A percentile compares a stretch with the other conserved stretches of the same genome.
phyloP scores from a whole-genome alignment of 1,284 basidiomycete species.

The Apiotrichum mycotoxinovorans region DNA sequence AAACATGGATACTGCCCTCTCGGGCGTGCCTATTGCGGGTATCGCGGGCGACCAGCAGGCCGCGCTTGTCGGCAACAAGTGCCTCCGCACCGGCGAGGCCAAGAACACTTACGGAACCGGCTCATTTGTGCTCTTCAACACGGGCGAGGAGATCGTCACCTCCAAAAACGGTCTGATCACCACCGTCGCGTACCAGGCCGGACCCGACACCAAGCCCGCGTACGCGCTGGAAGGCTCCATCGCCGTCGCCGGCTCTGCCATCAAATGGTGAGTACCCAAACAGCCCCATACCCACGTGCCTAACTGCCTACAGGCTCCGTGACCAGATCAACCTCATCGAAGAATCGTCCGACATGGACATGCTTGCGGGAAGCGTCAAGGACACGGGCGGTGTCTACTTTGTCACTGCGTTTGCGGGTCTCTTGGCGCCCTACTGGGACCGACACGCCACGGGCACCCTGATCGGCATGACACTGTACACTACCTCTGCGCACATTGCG shows the following conservation, averaged over 20 bases:
- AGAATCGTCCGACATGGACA: slow-evolving; percentile 79
- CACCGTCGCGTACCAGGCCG: slow-evolving; percentile 89
- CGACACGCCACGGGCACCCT: slow-evolving; percentile 38
- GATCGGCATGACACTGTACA: slow-evolving; percentile 74
- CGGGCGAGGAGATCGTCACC: slow-evolving; percentile 77
- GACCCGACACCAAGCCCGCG: slow-evolving; percentile 69
- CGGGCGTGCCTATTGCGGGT: slow-evolving; percentile 79
- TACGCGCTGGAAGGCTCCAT: slow-evolving; percentile 95
- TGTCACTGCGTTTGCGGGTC: slow-evolving; percentile 90
- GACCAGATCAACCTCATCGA: slow-evolving; percentile 83
- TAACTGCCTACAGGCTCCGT: slow-evolving; percentile 59
- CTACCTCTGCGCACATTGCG: slow-evolving; percentile 87
- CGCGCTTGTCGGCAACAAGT: slow-evolving; percentile 96
- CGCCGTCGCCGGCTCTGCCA: slow-evolving; percentile 88
- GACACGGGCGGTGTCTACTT: slow-evolving; percentile 91
- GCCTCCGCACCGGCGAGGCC: slow-evolving; percentile 73
- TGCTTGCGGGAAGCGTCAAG: slow-evolving; percentile 69
- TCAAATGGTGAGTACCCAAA: slow-evolving; percentile 67
- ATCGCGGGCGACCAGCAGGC: slow-evolving; percentile 96
- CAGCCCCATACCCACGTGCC: background rate
- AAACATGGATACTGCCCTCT: slow-evolving; percentile 59
- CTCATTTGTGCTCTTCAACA: slow-evolving; percentile 87
- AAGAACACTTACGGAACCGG: slow-evolving; percentile 96
- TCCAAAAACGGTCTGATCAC: slow-evolving; percentile 83
- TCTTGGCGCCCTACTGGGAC: slow-evolving; percentile 67